Evolutionary conservation across 176 grass and related monocot genomes (phyloP), one percentile per base, ranked within the genome.

Genomic region (Lolium perenne): DNA sequence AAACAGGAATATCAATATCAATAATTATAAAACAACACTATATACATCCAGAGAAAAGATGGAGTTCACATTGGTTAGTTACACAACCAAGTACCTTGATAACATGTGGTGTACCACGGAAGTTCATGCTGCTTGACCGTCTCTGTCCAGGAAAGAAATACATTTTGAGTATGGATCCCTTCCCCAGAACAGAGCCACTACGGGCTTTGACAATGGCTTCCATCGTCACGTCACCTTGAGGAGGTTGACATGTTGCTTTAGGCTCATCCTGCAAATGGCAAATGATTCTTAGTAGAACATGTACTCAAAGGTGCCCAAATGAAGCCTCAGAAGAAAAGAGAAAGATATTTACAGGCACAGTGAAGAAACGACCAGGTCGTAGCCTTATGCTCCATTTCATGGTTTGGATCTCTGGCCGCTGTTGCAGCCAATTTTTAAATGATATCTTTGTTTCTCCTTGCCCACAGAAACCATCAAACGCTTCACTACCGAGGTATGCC

Each of bases 381-480:
- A 96, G 72, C 66, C 97, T 94, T 91, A 98, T 96, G 84, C 94
- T 96, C 97, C 97, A 98, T 87, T 98, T 96, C 94, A 98, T 98
- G 23, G 92, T 93, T 82, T 98, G 97, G 71, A 98, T 94, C 88
- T 98, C 97, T 4, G 97, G 97, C 38, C 94, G 83, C 57, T 89
- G 86, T 72, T 98, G 92, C 71, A 98, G 54, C 94, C 97, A 98
- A 48, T 90, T 91, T 93, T 98, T 98, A 80, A 96, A 98, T 73
- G 90, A 95, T 67, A 91, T 83, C 75, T 88, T 98, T 29, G 51
- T 82, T 87, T 92, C 85, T 79, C 92, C 97, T 91, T 96, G 94
- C 45, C 79, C 82, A 55, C 97, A 98, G 61, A 98, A 96, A 77
- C 97, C 94, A 86, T 96, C 92, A 88, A 98, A 98, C 80, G 93